These are phyloP conservation scores for Trichoderma parareesei DNA, from an alignment of 495 filamentous ascomycete genomes.

Conservation along the genomic window DNA sequence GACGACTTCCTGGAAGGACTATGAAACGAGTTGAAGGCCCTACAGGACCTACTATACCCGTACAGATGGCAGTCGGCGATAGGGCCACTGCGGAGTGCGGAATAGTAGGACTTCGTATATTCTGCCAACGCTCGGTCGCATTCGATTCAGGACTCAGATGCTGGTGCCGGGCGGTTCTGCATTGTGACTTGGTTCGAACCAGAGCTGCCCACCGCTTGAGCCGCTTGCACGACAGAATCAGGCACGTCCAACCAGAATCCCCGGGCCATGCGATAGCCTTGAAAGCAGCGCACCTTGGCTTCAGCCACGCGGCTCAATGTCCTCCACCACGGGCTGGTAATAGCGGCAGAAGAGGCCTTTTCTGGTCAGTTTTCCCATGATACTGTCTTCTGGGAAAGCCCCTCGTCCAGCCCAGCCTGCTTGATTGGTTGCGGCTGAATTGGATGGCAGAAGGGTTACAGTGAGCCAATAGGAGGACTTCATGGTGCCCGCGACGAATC, in stretches of 20 bases:
- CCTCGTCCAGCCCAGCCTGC: not conserved
- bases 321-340: not conserved
- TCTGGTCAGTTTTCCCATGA: too few relatives aligned
- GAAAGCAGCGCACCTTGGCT: not conserved
- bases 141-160: too few relatives aligned
- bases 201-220: too few relatives aligned
- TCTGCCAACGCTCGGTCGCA: too few relatives aligned
- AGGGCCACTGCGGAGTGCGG: too few relatives aligned
- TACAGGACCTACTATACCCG: not conserved
- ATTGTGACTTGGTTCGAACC: too few relatives aligned
- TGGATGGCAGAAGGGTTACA: not conserved
- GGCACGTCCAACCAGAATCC: not conserved
- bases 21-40: slow-evolving; percentile 30
- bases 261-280: not conserved
- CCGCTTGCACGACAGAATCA: not conserved
- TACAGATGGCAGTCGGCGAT: not conserved
- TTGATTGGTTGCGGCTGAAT: not conserved
- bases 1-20: slow-evolving; percentile 60
- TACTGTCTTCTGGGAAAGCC: not conserved
- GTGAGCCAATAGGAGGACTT: not conserved
- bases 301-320: not conserved
- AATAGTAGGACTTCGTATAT: too few relatives aligned
- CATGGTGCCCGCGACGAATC: not conserved
- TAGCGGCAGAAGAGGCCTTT: not conserved
- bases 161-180: too few relatives aligned